Evolutionary conservation across 2,329 filamentous ascomycete genomes (phyloP).

Genomic region (Lachnellula suecica): DNA sequence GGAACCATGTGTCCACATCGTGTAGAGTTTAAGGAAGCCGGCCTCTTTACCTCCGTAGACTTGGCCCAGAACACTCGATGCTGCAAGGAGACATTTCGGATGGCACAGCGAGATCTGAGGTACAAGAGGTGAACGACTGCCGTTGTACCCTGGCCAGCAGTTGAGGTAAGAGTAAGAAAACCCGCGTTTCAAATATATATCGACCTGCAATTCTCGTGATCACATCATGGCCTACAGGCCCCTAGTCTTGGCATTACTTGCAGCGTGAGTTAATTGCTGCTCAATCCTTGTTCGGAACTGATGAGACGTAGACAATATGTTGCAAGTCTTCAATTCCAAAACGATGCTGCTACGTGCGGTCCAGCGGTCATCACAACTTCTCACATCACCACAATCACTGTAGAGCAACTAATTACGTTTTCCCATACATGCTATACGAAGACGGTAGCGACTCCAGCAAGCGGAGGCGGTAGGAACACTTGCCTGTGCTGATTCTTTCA

Average conservation of each 20-base stretch:
- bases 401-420: conserved; percentile 7
- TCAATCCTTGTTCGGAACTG: neutral
- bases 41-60: neutral
- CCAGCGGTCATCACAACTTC: conserved; percentile 13
- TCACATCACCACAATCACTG: conserved; percentile 17
- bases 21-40: neutral
- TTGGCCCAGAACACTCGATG: neutral
- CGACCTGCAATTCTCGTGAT: neutral
- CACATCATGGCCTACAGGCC: conserved; percentile 2
- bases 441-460: conserved; percentile 18
- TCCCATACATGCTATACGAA: conserved; percentile 29
- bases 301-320: conserved; percentile 1
- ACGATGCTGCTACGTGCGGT: conserved; percentile 5
- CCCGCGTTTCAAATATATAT: neutral
- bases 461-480: neutral
- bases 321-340: neutral
- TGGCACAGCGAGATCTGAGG: neutral
- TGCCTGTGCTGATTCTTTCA: neutral
- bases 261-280: neutral
- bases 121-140: neutral
- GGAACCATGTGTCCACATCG: neutral
- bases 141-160: neutral
- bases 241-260: conserved; percentile 1
- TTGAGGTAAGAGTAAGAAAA: neutral
- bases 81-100: neutral